phyloP scores from a whole-genome alignment of 345 rosid species.

The thale cress (Arabidopsis thaliana) region TAIR10.1 NC_003074.8:3794001-3794500 shows the following conservation, averaged over 20 bases:
- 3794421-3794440: conserved; percentile 82
- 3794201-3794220: conserved; percentile 65
- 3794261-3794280: conserved; percentile 16
- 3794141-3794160: conserved; percentile 63
- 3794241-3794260: conserved; percentile 28
- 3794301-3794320: conserved; percentile 48
- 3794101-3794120: not conserved
- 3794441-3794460: conserved; percentile 87
- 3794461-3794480: conserved; percentile 79
- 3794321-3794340: conserved; percentile 98
- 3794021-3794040: conserved; percentile 71
- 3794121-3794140: conserved; percentile 2
- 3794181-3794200: conserved; percentile 86
- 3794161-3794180: conserved; percentile 85
- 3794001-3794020: conserved; percentile 64
- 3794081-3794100: not conserved
- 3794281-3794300: not conserved
- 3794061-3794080: conserved; percentile 59
- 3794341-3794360: conserved; percentile 92
- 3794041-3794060: conserved; percentile 86
- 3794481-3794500: conserved; percentile 71
- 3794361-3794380: conserved; percentile 84
- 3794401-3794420: conserved; percentile 87
- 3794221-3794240: conserved; percentile 90
- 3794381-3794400: conserved; percentile 90